Evolutionary conservation across 371 early-diverging fungal genomes (phyloP).

Genomic region (Mucor irregularis): DNA sequence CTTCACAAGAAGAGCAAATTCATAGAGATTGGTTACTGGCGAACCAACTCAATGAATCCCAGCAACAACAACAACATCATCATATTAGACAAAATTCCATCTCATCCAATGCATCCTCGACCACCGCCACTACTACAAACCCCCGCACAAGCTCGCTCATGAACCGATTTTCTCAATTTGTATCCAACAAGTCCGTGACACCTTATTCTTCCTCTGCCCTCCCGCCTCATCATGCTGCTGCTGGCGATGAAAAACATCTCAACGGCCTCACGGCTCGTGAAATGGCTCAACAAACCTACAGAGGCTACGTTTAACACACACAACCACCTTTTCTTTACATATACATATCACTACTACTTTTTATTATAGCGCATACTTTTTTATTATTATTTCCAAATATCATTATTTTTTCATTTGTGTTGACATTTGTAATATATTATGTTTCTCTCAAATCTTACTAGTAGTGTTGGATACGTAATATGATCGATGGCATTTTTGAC

Average conservation of each 20-base stretch:
- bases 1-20: constrained; percentile 18
- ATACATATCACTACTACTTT: background rate
- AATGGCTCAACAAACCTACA: background rate
- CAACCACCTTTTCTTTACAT: background rate
- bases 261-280: background rate
- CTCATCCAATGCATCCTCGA: constrained; percentile 12
- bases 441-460: no score
- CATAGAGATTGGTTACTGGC: constrained; percentile 30
- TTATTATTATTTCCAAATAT: background rate
- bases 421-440: no score
- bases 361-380: no score
- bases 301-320: constrained; percentile 9
- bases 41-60: constrained; percentile 25
- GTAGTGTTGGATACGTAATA: no score
- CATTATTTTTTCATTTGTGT: no score
- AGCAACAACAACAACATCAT: constrained; percentile 1
- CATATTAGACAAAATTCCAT: constrained; percentile 5
- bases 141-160: constrained; percentile 30
- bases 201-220: no score
- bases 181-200: constrained; percentile 21
- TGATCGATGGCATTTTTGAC: no score
- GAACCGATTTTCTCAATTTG: constrained; percentile 41
- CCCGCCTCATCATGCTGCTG: no score
- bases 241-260: no score
- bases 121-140: constrained; percentile 9